phyloP scores from a whole-genome alignment of 768 basidiomycete genomes.

The Phlegmacium glaucopus region DNA sequence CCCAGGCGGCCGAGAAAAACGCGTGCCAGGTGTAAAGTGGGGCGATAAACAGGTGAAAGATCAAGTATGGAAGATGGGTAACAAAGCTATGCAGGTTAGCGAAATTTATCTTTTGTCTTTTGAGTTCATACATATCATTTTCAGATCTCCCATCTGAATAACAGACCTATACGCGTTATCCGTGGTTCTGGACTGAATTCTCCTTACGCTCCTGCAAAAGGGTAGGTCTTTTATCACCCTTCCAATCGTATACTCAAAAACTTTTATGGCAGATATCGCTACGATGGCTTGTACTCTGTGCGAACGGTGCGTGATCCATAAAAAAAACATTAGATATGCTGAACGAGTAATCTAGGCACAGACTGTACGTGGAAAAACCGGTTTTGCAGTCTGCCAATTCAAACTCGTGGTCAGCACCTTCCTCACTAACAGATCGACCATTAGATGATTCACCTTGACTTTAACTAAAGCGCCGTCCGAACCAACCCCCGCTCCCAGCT shows the following conservation, averaged over 20 bases:
- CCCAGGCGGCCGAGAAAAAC: constrained; percentile 1
- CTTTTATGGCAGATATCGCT: constrained; percentile 9
- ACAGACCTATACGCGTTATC: constrained; percentile 11
- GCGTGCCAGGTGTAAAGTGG: not conserved
- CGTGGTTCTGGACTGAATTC: constrained; percentile 9
- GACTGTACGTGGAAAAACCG: constrained; percentile 5
- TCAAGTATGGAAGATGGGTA: constrained; percentile 12
- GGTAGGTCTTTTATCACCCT: constrained; percentile 1
- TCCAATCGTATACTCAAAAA: not conserved
- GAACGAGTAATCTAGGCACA: not conserved
- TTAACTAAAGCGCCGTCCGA: constrained; percentile 4
- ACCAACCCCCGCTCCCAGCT: constrained; percentile 7
- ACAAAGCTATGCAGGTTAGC: constrained; percentile 7
- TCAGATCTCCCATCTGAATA: constrained; percentile 4
- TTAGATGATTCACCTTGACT: not conserved
- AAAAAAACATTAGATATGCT: not conserved
- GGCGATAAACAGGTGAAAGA: constrained; percentile 6
- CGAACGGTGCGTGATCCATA: constrained; percentile 2
- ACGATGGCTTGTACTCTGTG: constrained; percentile 14
- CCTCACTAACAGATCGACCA: not conserved
- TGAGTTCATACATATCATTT: not conserved
- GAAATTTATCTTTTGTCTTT: not conserved
- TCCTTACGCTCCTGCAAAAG: constrained; percentile 7
- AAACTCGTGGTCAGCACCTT: constrained; percentile 5
- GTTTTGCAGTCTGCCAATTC: constrained; percentile 11